phyloP scores from a whole-genome alignment of 805 yeast species.

The Debaryomyces hansenii region DNA sequence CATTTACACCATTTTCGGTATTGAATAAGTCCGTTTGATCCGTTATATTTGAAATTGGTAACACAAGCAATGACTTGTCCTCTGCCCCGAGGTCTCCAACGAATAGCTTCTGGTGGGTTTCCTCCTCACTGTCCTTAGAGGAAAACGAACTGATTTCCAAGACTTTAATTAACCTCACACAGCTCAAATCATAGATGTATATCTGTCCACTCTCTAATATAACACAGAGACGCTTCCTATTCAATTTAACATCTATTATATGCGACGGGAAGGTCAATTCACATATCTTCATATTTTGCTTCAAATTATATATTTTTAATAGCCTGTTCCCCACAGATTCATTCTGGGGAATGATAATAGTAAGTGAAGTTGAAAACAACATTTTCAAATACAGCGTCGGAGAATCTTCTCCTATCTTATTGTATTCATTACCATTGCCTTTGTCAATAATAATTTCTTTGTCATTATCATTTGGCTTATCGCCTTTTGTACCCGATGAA shows the following conservation, averaged over 20 bases:
- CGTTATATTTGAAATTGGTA: slow-evolving; percentile 30
- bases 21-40: slow-evolving; percentile 34
- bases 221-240: slow-evolving; percentile 78
- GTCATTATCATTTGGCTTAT: slow-evolving; percentile 5
- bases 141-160: slow-evolving; percentile 24
- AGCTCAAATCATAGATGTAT: slow-evolving; percentile 84
- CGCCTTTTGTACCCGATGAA: slow-evolving; percentile 12
- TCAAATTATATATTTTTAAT: slow-evolving; percentile 39
- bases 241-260: slow-evolving; percentile 71
- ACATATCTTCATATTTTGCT: slow-evolving; percentile 60
- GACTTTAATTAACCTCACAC: slow-evolving; percentile 70
- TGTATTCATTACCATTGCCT: slow-evolving; percentile 5
- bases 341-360: slow-evolving; percentile 37
- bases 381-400: slow-evolving; percentile 37
- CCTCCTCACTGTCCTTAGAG: slow-evolving; percentile 4
- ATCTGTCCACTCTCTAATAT: slow-evolving; percentile 74
- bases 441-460: slow-evolving; percentile 2
- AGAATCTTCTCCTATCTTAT: slow-evolving; percentile 4
- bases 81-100: slow-evolving; percentile 38
- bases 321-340: slow-evolving; percentile 25
- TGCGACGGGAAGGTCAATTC: slow-evolving; percentile 83
- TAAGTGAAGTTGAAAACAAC: slow-evolving; percentile 42
- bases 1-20: slow-evolving; percentile 6
- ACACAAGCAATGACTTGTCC: slow-evolving; percentile 33
- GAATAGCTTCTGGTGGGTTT: slow-evolving; percentile 11